A percentile compares a stretch with the other conserved stretches of the same genome.
phyloP scores from a whole-genome alignment of 2,329 filamentous ascomycete genomes.

The Cladosporium sp. region DNA sequence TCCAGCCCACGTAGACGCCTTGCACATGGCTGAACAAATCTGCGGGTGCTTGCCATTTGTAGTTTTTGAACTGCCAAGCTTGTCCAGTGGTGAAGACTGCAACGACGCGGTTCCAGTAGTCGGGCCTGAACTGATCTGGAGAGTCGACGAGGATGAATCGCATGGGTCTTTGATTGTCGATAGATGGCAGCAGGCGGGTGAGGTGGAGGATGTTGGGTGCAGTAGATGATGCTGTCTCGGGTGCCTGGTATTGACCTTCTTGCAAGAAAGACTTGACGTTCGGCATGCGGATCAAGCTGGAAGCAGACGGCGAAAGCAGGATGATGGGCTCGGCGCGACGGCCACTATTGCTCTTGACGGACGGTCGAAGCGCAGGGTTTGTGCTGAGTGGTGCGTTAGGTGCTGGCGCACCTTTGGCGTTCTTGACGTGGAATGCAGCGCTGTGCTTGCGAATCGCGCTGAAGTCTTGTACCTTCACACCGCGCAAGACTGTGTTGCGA shows the following conservation, averaged over 20 bases:
- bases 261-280: slow-evolving; percentile 95
- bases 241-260: slow-evolving; percentile 72
- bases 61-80: slow-evolving; percentile 97
- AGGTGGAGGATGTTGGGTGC: slow-evolving; percentile 77
- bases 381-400: slow-evolving; percentile 44
- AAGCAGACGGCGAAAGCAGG: slow-evolving; percentile 91
- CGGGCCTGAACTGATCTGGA: slow-evolving; percentile 91
- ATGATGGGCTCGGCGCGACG: slow-evolving; percentile 79
- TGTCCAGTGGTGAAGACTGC: slow-evolving; percentile 97
- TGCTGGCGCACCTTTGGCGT: slow-evolving; percentile 55
- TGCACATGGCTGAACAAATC: slow-evolving; percentile 87
- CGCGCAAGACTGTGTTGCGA: slow-evolving; percentile 80
- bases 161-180: slow-evolving; percentile 68
- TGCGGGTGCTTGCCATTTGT: slow-evolving; percentile 86
- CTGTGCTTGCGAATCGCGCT: slow-evolving; percentile 79
- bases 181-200: slow-evolving; percentile 65
- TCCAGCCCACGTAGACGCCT: slow-evolving; percentile 88
- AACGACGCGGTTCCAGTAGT: slow-evolving; percentile 94
- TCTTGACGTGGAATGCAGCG: slow-evolving; percentile 28
- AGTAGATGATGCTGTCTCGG: slow-evolving; percentile 58
- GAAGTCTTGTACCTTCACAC: slow-evolving; percentile 88
- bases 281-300: slow-evolving; percentile 87
- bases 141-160: slow-evolving; percentile 95
- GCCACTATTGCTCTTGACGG: slow-evolving; percentile 33
- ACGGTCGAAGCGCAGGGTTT: slow-evolving; percentile 34